Conservation (phyloP, 768 basidiomycete genomes). For the Suillus fuscotomentosus region DNA sequence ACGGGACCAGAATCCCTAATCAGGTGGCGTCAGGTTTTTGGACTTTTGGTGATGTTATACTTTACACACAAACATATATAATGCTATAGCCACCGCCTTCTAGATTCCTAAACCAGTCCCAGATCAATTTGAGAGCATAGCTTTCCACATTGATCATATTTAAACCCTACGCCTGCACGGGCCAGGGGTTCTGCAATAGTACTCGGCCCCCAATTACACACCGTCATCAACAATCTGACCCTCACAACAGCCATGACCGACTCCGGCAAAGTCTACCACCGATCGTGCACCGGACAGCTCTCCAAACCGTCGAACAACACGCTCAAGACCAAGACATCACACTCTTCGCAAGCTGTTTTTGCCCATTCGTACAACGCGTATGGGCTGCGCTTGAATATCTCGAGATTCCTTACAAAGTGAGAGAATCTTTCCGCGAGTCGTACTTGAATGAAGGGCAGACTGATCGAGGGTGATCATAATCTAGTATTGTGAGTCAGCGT, state of each 20-base stretch:
- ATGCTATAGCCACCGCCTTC: too few relatives aligned
- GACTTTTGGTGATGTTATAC: not conserved
- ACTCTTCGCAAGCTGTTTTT: slow-evolving; percentile 73
- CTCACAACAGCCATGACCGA: slow-evolving; percentile 20
- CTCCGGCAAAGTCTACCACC: slow-evolving; percentile 40
- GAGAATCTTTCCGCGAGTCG: slow-evolving; percentile 6
- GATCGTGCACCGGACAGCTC: slow-evolving; percentile 47
- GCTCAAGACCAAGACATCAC: slow-evolving; percentile 49
- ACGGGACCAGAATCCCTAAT: not conserved
- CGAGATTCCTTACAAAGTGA: slow-evolving; percentile 67
- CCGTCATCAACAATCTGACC: too few relatives aligned
- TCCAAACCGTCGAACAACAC: slow-evolving; percentile 55
- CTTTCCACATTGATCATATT: too few relatives aligned
- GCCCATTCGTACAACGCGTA: slow-evolving; percentile 80
- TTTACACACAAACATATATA: too few relatives aligned
- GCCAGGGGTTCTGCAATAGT: too few relatives aligned
- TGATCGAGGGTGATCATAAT: not conserved
- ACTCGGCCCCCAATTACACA: too few relatives aligned
- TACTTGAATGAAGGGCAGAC: not conserved
- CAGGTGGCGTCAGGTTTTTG: not conserved
- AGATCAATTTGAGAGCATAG: too few relatives aligned
- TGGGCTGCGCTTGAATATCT: slow-evolving; percentile 77
- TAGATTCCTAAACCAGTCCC: too few relatives aligned
- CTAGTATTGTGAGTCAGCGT: slow-evolving; percentile 37
- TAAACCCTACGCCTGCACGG: too few relatives aligned